A percentile compares a stretch with the other conserved stretches of the same genome.
Evolutionary conservation across 129 eudicot genomes (phyloP).

Genomic region (Silybum marianum): DNA sequence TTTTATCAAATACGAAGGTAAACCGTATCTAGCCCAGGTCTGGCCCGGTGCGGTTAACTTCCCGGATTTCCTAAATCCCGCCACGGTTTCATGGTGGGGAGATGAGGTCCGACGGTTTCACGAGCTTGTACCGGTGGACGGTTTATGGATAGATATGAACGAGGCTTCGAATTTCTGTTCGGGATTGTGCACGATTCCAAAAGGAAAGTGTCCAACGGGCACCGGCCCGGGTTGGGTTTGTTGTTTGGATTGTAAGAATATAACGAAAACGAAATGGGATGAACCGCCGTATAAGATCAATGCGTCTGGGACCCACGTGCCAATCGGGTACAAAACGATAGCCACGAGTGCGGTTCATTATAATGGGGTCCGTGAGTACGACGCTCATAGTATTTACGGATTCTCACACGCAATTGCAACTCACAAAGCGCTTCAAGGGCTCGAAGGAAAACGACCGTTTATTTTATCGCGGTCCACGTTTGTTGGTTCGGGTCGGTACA

Average conservation of each 20-base stretch:
- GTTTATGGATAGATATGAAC: conserved; percentile 97
- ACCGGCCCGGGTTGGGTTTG: conserved; percentile 92
- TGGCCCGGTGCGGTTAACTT: conserved; percentile 99
- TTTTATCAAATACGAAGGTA: conserved; percentile 76
- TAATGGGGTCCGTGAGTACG: conserved; percentile 84
- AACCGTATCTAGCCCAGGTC: conserved; percentile 86
- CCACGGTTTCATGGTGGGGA: conserved; percentile 86
- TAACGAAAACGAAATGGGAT: conserved; percentile 84
- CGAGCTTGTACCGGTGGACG: conserved; percentile 88
- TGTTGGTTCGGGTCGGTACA: conserved; percentile 93
- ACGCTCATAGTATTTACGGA: conserved; percentile 92
- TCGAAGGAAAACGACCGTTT: conserved; percentile 88
- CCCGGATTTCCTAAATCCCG: conserved; percentile 88
- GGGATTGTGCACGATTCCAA: conserved; percentile 80
- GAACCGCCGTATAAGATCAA: conserved; percentile 97
- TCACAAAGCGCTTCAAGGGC: conserved; percentile 72
- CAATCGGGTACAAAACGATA: conserved; percentile 82
- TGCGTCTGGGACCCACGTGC: conserved; percentile 75
- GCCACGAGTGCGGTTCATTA: conserved; percentile 93
- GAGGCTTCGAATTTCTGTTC: conserved; percentile 88
- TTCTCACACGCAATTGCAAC: conserved; percentile 81
- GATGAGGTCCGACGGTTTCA: conserved; percentile 92
- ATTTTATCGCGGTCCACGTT: conserved; percentile 81
- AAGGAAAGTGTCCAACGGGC: conserved; percentile 80
- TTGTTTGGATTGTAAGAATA: conserved; percentile 87